Conservation (phyloP, 1,284 basidiomycete genomes). For the Moesziomyces aphidis region DNA sequence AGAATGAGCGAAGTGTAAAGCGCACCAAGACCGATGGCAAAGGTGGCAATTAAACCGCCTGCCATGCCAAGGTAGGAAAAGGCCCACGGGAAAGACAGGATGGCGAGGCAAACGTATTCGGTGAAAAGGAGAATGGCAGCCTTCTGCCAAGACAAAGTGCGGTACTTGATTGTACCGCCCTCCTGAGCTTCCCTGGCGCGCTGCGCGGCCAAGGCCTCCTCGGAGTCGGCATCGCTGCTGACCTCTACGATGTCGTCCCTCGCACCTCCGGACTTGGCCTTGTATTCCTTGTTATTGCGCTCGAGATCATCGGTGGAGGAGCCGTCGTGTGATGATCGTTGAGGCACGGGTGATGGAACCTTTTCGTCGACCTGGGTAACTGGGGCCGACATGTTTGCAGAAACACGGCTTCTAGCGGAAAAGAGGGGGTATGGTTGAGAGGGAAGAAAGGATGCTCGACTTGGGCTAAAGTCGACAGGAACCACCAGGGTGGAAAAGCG, state of each 20-base stretch:
- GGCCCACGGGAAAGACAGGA: slow-evolving; percentile 59
- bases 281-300: slow-evolving; percentile 8
- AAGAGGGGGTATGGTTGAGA: background rate
- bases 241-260: slow-evolving; percentile 20
- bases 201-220: slow-evolving; percentile 17
- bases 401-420: no score
- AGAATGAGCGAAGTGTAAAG: slow-evolving; percentile 67
- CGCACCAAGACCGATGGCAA: slow-evolving; percentile 55
- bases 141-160: slow-evolving; percentile 61
- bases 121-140: slow-evolving; percentile 52
- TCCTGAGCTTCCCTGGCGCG: slow-evolving; percentile 44
- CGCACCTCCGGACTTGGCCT: slow-evolving; percentile 17
- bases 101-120: slow-evolving; percentile 63
- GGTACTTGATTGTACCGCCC: slow-evolving; percentile 49
- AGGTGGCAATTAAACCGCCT: slow-evolving; percentile 55
- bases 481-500: background rate
- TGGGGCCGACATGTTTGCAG: slow-evolving; percentile 18
- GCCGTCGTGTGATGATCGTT: slow-evolving; percentile 10
- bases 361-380: slow-evolving; percentile 29
- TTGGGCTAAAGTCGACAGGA: background rate
- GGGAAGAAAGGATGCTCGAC: background rate
- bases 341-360: slow-evolving; percentile 8
- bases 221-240: slow-evolving; percentile 31
- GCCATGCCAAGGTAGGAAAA: slow-evolving; percentile 61
- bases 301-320: slow-evolving; percentile 43